These are phyloP conservation scores for Ceratobasidium sp. DNA, from an alignment of 1,284 basidiomycete species.

Conservation along the genomic window DNA sequence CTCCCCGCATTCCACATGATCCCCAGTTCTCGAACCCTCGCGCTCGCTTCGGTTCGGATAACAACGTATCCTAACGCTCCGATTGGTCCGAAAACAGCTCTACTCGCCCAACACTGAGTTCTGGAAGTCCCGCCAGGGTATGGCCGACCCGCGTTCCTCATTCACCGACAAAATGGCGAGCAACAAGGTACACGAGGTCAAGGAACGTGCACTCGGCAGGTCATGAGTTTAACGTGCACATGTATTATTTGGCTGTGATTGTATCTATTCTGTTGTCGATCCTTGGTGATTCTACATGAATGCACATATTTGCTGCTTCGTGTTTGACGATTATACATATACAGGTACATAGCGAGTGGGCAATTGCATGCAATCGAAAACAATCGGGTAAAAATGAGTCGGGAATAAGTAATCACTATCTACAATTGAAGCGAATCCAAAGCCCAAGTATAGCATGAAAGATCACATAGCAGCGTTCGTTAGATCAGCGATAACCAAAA, in stretches of 20 bases:
- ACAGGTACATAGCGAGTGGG: constrained; percentile 5
- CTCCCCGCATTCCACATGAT: not conserved
- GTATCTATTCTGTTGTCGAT: not conserved
- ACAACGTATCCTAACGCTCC: constrained; percentile 27
- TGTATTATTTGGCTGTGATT: constrained; percentile 1
- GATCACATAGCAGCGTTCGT: constrained; percentile 9
- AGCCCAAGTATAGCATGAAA: constrained; percentile 6
- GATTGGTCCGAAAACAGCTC: constrained; percentile 46
- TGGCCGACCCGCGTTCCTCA: constrained; percentile 50
- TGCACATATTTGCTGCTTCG: constrained; percentile 23
- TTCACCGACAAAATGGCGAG: constrained; percentile 47
- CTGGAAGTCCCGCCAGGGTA: constrained; percentile 49
- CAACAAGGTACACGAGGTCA: constrained; percentile 48
- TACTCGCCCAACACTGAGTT: constrained; percentile 51
- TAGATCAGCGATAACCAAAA: not conserved
- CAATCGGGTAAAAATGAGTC: constrained; percentile 1
- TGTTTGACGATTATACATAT: constrained; percentile 40
- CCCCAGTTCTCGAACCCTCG: not conserved
- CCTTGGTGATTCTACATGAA: constrained; percentile 10
- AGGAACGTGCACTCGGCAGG: constrained; percentile 45
- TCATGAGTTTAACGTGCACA: not conserved
- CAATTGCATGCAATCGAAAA: too few relatives aligned
- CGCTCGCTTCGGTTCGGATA: constrained; percentile 17
- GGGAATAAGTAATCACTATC: constrained; percentile 15
- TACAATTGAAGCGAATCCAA: not conserved